phyloP scores from a whole-genome alignment of 2,329 filamentous ascomycete species.

The Colletotrichum eremochloae region DNA sequence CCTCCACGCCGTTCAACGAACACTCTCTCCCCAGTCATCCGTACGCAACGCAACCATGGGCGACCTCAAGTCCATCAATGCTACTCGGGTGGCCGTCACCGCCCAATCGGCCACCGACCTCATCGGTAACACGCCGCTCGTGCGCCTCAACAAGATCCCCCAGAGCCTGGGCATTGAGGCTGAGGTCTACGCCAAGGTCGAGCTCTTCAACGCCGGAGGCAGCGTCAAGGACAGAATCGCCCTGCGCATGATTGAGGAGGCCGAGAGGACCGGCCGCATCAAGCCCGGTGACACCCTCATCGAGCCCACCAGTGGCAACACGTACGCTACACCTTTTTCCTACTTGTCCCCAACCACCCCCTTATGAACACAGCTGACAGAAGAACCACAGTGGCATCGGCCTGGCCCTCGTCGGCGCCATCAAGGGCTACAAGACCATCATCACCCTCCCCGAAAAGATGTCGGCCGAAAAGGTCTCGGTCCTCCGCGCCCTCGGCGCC shows the following conservation, averaged over 20 bases:
- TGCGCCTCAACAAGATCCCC: conserved; percentile 92
- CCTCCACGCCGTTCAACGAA: neutral
- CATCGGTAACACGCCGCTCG: conserved; percentile 96
- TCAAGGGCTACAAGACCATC: conserved; percentile 98
- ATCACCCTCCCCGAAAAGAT: conserved; percentile 99
- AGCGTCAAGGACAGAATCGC: conserved; percentile 97
- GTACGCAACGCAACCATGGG: conserved; percentile 39
- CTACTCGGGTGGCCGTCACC: conserved; percentile 49
- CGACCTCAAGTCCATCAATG: conserved; percentile 40
- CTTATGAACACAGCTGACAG: conserved; percentile 44
- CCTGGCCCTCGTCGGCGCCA: conserved; percentile 90
- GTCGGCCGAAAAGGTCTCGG: conserved; percentile 97
- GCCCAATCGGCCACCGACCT: conserved; percentile 81
- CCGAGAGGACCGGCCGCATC: conserved; percentile 90
- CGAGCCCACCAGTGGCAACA: conserved; percentile 98
- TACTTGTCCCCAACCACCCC: neutral
- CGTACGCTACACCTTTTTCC: conserved; percentile 59
- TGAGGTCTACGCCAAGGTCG: conserved; percentile 90
- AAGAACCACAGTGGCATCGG: conserved; percentile 77
- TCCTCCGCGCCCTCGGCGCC: conserved; percentile 91
- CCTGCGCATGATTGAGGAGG: conserved; percentile 96
- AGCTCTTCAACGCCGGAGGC: conserved; percentile 94
- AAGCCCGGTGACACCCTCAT: conserved; percentile 98
- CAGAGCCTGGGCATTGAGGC: conserved; percentile 91
- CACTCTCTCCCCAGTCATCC: neutral